Percentiles rank a stretch among this genome's conserved stretches.
These are phyloP conservation scores for Senna tora DNA, from an alignment of 306 rosid species.

Conservation along the genomic window DNA sequence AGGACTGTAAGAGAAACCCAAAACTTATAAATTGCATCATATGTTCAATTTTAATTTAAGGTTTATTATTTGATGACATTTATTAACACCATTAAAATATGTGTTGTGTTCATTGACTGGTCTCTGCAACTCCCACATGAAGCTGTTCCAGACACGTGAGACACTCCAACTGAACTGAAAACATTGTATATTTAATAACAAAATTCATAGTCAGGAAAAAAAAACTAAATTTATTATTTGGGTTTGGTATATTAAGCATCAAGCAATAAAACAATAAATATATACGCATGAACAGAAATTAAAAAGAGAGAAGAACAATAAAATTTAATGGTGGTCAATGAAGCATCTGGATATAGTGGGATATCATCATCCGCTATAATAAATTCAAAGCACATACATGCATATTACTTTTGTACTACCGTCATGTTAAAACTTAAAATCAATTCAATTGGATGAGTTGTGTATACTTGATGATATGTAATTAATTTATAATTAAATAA, in stretches of 20 bases:
- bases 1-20: no score
- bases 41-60: neutral
- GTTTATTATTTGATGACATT: neutral
- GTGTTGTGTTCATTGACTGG: neutral
- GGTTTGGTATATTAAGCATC: neutral
- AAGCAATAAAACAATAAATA: neutral
- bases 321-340: neutral
- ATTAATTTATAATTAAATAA: no score
- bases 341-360: slow-evolving; percentile 1
- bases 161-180: neutral
- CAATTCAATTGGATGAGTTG: no score
- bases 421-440: no score
- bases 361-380: neutral
- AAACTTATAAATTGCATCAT: neutral
- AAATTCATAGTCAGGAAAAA: neutral
- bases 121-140: slow-evolving; percentile 24
- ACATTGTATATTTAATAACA: neutral
- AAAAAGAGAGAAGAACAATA: neutral
- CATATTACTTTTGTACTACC: neutral
- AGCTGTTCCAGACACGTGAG: neutral
- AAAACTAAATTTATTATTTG: neutral
- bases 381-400: neutral
- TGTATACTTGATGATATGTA: no score
- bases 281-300: neutral
- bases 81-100: neutral